Evolutionary conservation across 1,139 yeast genomes (phyloP), one percentile per base, ranked within the genome.

Genomic region (Cylindricascospora bacillispora): DNA sequence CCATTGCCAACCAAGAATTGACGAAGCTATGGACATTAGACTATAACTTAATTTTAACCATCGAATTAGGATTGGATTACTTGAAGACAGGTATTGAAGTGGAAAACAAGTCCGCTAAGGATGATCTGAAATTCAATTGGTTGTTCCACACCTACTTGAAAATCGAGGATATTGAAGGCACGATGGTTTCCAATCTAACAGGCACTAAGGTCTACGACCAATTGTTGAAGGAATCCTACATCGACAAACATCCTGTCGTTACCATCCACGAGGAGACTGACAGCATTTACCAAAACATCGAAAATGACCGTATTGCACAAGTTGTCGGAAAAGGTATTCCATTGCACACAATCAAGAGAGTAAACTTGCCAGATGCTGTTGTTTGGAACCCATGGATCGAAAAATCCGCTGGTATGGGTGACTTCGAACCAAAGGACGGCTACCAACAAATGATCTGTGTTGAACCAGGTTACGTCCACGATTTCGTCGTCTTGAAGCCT

Each of bases 351-450:
- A 59, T 85, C 22, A 60, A 68, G 35, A 67, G 93, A 49, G 58
- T 58, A 17, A 74, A 76, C 44, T 63, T 86, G 41, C 85, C 80
- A 3, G 97, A 89, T 51, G 70, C 83, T 14, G 97, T 89, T 29
- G 95, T 89, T 32, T 89, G 98, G 98, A 89, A 89, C 55, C 98
- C 98, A 15, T 89, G 97, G 98, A 63, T 70, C 43, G 70, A 77
- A 32, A 81, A 80, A 54, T 72, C 92, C 14, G 64, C 60, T 17
- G 77, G 78, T 1, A 80, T 89, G 86, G 75, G 63, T 22, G 98
- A 89, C 56, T 89, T 86, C 52, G 68, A 65, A 44, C 98, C 98
- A 31, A 83, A 81, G 51, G 54, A 60, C 31, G 97, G 95, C 3
- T 89, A 66, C 61, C 66, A 74, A 43, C 64, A 75, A 29, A 86